Evolutionary conservation across 2,329 filamentous ascomycete genomes (phyloP).

Genomic region (Fusarium avenaceum): DNA sequence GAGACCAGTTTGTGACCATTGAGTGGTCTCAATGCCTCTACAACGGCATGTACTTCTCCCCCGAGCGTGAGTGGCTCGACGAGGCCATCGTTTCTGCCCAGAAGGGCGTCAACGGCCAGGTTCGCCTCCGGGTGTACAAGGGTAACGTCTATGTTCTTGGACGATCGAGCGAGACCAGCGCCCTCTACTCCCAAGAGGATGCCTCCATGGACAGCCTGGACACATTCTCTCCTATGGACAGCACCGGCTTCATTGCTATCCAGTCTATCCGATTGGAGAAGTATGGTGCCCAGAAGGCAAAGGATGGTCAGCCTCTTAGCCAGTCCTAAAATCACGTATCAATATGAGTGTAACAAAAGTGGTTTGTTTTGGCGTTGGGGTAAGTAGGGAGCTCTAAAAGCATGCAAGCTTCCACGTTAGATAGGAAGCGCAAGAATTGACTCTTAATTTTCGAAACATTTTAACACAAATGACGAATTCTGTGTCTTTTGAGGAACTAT

Average conservation of each 20-base stretch:
- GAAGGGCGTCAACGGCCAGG: conserved; percentile 58
- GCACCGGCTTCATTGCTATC: conserved; percentile 70
- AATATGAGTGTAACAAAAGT: conserved; percentile 27
- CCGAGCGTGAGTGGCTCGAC: conserved; percentile 60
- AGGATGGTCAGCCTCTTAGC: conserved; percentile 52
- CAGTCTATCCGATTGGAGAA: conserved; percentile 61
- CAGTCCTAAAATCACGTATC: conserved; percentile 20
- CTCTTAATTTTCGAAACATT: conserved; percentile 8
- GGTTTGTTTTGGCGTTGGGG: conserved; percentile 29
- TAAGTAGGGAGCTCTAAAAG: conserved; percentile 19
- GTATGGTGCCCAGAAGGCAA: conserved; percentile 53
- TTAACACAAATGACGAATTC: background rate
- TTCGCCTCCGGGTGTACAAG: conserved; percentile 59
- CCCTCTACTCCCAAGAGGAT: conserved; percentile 66
- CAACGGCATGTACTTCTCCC: conserved; percentile 69
- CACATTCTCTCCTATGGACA: conserved; percentile 78
- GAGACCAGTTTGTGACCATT: conserved; percentile 64
- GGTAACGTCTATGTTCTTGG: conserved; percentile 64
- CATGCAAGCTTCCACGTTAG: background rate
- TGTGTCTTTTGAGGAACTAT: background rate
- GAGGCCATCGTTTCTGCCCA: conserved; percentile 67
- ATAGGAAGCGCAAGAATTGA: conserved; percentile 3
- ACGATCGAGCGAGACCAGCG: conserved; percentile 60
- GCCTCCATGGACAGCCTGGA: conserved; percentile 66
- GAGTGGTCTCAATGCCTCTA: conserved; percentile 60